Evolutionary conservation across 2,329 filamentous ascomycete genomes (phyloP).

Genomic region (Penicillium sp.): DNA sequence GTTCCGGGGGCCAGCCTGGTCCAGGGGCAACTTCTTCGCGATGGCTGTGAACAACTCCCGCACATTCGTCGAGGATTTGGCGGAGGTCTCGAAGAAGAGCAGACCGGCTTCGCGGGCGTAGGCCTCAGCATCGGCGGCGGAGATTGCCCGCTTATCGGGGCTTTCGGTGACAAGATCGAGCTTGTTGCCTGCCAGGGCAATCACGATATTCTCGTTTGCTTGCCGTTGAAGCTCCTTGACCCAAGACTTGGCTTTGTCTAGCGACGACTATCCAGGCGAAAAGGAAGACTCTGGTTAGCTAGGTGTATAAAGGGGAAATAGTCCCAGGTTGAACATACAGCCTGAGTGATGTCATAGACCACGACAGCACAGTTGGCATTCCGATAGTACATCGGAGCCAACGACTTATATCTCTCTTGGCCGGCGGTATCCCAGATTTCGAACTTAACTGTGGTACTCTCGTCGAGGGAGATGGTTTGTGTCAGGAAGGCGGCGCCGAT

Average conservation of each 20-base stretch:
- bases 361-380: constrained; percentile 99
- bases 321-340: constrained; percentile 63
- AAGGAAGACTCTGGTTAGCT: background rate
- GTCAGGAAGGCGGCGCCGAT: constrained; percentile 98
- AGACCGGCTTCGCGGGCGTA: constrained; percentile 93
- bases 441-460: constrained; percentile 98
- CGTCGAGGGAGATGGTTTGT: constrained; percentile 97
- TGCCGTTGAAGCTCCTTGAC: constrained; percentile 98
- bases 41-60: constrained; percentile 95
- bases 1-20: constrained; percentile 92
- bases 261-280: constrained; percentile 69
- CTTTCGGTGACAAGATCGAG: constrained; percentile 92
- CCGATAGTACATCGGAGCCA: constrained; percentile 99
- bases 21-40: constrained; percentile 94
- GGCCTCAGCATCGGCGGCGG: constrained; percentile 86
- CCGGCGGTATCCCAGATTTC: constrained; percentile 99
- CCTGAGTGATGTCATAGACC: constrained; percentile 99
- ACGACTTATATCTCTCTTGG: constrained; percentile 97
- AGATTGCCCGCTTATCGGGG: constrained; percentile 92
- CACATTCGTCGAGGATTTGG: constrained; percentile 96
- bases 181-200: constrained; percentile 97
- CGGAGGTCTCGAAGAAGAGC: constrained; percentile 97
- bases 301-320: background rate
- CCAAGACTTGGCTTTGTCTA: constrained; percentile 99
- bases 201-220: constrained; percentile 99